Evolutionary conservation across 192 early-diverging fungal species (phyloP).

Genomic region (Coemansia sp.): DNA sequence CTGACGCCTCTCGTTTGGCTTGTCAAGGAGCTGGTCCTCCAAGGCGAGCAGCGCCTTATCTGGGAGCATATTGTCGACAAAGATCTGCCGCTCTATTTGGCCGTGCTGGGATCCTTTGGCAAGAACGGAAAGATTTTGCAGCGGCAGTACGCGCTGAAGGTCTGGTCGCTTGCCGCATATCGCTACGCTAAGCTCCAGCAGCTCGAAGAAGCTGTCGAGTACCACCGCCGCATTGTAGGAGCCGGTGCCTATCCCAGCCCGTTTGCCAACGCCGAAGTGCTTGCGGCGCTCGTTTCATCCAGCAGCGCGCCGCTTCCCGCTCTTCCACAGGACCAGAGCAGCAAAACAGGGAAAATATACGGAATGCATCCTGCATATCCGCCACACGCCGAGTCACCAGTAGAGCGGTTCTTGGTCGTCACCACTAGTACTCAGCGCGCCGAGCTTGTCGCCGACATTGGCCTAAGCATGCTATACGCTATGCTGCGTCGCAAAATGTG

Average conservation of each 20-base stretch:
- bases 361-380: slow-evolving; percentile 37
- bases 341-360: background rate
- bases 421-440: slow-evolving; percentile 1
- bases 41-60: slow-evolving; percentile 8
- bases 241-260: slow-evolving; percentile 26
- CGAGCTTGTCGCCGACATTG: slow-evolving; percentile 34
- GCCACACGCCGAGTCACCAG: slow-evolving; percentile 19
- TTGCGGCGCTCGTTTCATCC: slow-evolving; percentile 7
- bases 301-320: slow-evolving; percentile 17
- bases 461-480: slow-evolving; percentile 41
- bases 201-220: slow-evolving; percentile 35
- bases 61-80: slow-evolving; percentile 35
- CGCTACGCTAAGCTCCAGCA: slow-evolving; percentile 20
- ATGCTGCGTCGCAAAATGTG: slow-evolving; percentile 20
- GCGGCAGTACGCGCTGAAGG: slow-evolving; percentile 4
- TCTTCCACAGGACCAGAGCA: slow-evolving; percentile 18
- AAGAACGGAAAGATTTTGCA: background rate
- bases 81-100: slow-evolving; percentile 32
- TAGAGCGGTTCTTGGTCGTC: slow-evolving; percentile 25
- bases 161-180: slow-evolving; percentile 32
- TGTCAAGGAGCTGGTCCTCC: slow-evolving; percentile 15
- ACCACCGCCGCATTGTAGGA: slow-evolving; percentile 26
- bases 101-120: slow-evolving; percentile 1
- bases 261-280: slow-evolving; percentile 16
- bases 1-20: slow-evolving; percentile 5